A percentile compares a stretch with the other conserved stretches of the same genome.
These are phyloP conservation scores for Penicillium palitans DNA, from an alignment of 2,329 filamentous ascomycete genomes.

Conservation along the genomic window DNA sequence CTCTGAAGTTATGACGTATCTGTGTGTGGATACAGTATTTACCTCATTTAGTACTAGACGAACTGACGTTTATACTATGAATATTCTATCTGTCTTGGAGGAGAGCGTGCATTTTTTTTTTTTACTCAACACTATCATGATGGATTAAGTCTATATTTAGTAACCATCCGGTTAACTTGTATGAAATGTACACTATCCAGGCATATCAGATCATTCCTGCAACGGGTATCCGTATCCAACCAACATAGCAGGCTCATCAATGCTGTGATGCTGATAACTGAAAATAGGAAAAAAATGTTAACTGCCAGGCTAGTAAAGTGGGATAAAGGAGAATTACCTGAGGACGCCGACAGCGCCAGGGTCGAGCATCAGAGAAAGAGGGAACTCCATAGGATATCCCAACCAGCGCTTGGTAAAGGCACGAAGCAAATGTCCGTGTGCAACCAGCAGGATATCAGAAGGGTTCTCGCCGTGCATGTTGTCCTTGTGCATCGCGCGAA, in stretches of 20 bases:
- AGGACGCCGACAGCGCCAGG: slow-evolving; percentile 47
- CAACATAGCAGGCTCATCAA: slow-evolving; percentile 44
- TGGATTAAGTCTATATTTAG: slow-evolving; percentile 2
- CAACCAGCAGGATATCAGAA: slow-evolving; percentile 42
- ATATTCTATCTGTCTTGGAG: neutral
- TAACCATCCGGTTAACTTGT: neutral
- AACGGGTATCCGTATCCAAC: slow-evolving; percentile 44
- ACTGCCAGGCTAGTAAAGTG: neutral
- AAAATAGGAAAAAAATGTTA: neutral
- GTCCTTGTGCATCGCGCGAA: slow-evolving; percentile 42
- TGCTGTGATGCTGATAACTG: slow-evolving; percentile 41
- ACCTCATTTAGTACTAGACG: neutral
- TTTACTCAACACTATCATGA: neutral
- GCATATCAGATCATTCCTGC: slow-evolving; percentile 13
- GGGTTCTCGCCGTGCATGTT: slow-evolving; percentile 44
- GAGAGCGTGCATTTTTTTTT: neutral
- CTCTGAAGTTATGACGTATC: neutral
- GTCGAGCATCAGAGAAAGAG: slow-evolving; percentile 46
- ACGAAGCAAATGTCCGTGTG: slow-evolving; percentile 50
- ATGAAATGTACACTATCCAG: neutral
- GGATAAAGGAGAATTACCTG: slow-evolving; percentile 29
- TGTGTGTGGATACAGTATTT: neutral
- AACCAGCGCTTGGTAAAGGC: slow-evolving; percentile 52
- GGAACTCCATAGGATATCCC: slow-evolving; percentile 43
- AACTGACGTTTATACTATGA: neutral